Evolutionary conservation across 768 basidiomycete species (phyloP).

Genomic region (Podaxis pistillaris): DNA sequence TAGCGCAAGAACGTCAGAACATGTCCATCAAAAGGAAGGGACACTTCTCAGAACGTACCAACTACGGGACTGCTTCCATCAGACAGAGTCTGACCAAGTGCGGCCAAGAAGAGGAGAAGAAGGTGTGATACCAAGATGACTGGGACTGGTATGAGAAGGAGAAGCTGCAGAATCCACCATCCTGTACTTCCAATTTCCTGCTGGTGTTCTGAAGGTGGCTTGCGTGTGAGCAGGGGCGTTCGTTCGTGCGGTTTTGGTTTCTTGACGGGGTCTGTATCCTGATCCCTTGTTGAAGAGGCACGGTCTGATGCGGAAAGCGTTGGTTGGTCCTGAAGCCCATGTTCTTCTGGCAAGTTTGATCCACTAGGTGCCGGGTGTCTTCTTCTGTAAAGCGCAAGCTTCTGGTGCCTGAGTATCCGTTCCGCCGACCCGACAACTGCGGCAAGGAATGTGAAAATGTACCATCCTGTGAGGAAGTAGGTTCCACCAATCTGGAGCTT

Average conservation of each 20-base stretch:
- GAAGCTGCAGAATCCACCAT: constrained; percentile 31
- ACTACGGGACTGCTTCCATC: constrained; percentile 27
- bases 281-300: constrained; percentile 2
- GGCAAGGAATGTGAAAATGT: constrained; percentile 40
- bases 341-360: constrained; percentile 16
- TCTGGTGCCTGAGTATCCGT: neutral
- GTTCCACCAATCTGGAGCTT: constrained; percentile 44
- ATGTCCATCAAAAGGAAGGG: neutral
- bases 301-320: neutral
- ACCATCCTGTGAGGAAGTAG: constrained; percentile 59
- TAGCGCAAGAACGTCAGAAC: neutral
- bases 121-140: constrained; percentile 29
- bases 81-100: constrained; percentile 27
- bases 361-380: constrained; percentile 2
- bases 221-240: constrained; percentile 22
- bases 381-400: constrained; percentile 5
- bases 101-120: constrained; percentile 24
- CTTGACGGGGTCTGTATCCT: constrained; percentile 8
- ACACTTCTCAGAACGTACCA: constrained; percentile 17
- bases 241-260: constrained; percentile 19
- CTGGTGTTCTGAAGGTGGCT: constrained; percentile 14
- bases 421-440: constrained; percentile 31
- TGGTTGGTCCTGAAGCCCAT: constrained; percentile 18
- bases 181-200: constrained; percentile 21
- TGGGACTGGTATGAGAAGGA: constrained; percentile 27